phyloP scores from a whole-genome alignment of 768 basidiomycete genomes.

The Trametes gibbosa region DNA sequence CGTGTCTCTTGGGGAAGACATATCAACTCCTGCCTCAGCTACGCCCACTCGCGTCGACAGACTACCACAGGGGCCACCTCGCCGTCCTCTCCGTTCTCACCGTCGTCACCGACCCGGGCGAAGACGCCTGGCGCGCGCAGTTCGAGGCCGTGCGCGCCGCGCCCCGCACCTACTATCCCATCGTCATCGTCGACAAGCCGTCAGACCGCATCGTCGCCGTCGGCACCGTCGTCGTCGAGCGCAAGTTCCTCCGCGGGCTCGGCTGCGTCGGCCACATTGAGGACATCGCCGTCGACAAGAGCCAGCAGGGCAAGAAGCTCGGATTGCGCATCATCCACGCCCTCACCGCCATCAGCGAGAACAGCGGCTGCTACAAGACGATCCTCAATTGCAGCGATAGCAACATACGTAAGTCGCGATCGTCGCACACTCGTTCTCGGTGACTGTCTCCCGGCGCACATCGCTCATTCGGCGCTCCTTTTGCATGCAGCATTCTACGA shows the following conservation, averaged over 20 bases:
- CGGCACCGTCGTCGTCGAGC: slow-evolving; percentile 85
- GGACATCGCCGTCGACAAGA: slow-evolving; percentile 91
- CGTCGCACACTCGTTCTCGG: not conserved
- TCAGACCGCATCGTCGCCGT: slow-evolving; percentile 81
- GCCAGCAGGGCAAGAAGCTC: slow-evolving; percentile 87
- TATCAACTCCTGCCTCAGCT: slow-evolving; percentile 48
- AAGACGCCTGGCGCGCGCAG: slow-evolving; percentile 65
- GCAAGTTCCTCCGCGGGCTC: slow-evolving; percentile 88
- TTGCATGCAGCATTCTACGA: slow-evolving; percentile 85
- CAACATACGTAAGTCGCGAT: slow-evolving; percentile 77
- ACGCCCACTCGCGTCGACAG: slow-evolving; percentile 84
- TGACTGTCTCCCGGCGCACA: no score
- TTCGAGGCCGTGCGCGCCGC: slow-evolving; percentile 57
- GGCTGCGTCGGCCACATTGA: slow-evolving; percentile 94
- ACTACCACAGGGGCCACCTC: slow-evolving; percentile 81
- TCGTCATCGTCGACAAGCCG: slow-evolving; percentile 77
- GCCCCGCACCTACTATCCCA: slow-evolving; percentile 70
- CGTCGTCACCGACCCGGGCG: slow-evolving; percentile 62
- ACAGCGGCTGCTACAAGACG: slow-evolving; percentile 87
- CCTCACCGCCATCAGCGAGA: slow-evolving; percentile 80
- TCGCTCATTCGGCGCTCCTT: not conserved
- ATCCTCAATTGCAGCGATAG: slow-evolving; percentile 91
- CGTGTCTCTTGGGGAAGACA: no score
- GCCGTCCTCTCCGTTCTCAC: slow-evolving; percentile 76
- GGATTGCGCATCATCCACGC: slow-evolving; percentile 86